Percentiles rank a stretch among this genome's conserved stretches.
phyloP scores from a whole-genome alignment of 352 stramenopile species.

The Heterotrichella gracilis region DNA sequence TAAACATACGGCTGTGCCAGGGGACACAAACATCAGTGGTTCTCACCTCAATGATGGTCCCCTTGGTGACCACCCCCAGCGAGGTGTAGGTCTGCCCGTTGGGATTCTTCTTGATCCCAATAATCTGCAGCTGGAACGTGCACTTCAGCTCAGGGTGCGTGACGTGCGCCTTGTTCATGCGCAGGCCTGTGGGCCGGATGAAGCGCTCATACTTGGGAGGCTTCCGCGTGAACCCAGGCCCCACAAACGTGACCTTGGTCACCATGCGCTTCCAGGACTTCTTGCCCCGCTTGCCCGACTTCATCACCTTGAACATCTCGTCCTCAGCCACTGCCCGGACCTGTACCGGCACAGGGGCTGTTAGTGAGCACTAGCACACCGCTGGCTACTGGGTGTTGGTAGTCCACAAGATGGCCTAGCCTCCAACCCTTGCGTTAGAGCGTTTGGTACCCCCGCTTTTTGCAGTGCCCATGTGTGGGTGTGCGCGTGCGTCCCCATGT shows the following conservation, averaged over 20 bases:
- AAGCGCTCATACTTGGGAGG: conserved; percentile 99
- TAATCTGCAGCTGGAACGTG: conserved; percentile 95
- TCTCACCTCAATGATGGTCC: conserved; percentile 81
- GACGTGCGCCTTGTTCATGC: conserved; percentile 97
- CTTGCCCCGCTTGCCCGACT: conserved; percentile 64
- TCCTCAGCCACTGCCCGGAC: conserved; percentile 91
- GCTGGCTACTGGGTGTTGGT: no score
- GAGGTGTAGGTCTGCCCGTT: conserved; percentile 72
- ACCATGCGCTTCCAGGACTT: conserved; percentile 62
- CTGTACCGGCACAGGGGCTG: no score
- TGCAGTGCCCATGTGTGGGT: no score
- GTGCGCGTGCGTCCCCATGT: no score
- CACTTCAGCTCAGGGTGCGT: conserved; percentile 99
- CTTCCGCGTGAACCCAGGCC: conserved; percentile 93
- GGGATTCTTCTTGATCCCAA: conserved; percentile 99
- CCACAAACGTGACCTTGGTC: conserved; percentile 87
- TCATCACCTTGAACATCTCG: conserved; percentile 98
- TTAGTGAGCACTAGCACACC: no score
- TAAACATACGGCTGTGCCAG: no score
- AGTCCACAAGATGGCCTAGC: no score
- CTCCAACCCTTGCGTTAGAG: no score
- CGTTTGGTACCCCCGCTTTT: no score
- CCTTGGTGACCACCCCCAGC: conserved; percentile 96
- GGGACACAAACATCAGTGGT: no score
- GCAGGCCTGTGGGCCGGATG: conserved; percentile 82